phyloP scores from a whole-genome alignment of 306 rosid species.

The Sechiopsis laciniata region DNA sequence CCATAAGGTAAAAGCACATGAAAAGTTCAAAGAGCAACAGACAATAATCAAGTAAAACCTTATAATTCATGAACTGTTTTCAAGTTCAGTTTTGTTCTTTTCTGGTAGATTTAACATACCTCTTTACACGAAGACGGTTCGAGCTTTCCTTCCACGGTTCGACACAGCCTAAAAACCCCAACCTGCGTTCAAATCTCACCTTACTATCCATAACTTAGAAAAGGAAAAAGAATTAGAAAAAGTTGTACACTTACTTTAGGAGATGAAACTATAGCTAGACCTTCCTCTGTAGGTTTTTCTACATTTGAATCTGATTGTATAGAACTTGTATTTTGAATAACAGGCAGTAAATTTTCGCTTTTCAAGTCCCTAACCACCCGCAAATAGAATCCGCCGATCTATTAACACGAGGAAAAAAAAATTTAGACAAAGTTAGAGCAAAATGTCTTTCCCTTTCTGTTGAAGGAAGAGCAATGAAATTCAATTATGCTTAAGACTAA shows the following conservation, averaged over 20 bases:
- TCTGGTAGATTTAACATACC: conserved; percentile 35
- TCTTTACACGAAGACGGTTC: conserved; percentile 72
- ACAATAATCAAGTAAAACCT: neutral
- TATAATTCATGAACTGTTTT: neutral
- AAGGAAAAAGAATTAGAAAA: conserved; percentile 8
- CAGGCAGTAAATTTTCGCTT: conserved; percentile 34
- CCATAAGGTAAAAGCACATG: neutral
- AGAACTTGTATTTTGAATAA: conserved; percentile 25
- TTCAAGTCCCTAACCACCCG: conserved; percentile 46
- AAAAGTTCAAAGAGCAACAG: neutral
- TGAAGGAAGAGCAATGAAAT: neutral
- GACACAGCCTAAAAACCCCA: conserved; percentile 65
- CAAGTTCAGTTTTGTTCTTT: neutral
- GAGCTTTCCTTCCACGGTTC: conserved; percentile 78
- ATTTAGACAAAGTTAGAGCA: conserved; percentile 13
- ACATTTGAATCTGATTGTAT: conserved; percentile 46
- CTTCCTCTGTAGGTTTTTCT: conserved; percentile 74
- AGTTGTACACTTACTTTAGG: conserved; percentile 51
- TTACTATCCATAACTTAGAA: neutral
- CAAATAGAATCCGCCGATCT: conserved; percentile 69
- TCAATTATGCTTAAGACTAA: neutral
- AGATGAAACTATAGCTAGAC: conserved; percentile 64
- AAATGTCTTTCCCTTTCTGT: conserved; percentile 12
- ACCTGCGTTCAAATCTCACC: conserved; percentile 51
- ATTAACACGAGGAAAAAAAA: conserved; percentile 22